A percentile compares a stretch with the other conserved stretches of the same genome.
Conservation (phyloP, 2,329 filamentous ascomycete species). For the Fusarium transvaalense region DNA sequence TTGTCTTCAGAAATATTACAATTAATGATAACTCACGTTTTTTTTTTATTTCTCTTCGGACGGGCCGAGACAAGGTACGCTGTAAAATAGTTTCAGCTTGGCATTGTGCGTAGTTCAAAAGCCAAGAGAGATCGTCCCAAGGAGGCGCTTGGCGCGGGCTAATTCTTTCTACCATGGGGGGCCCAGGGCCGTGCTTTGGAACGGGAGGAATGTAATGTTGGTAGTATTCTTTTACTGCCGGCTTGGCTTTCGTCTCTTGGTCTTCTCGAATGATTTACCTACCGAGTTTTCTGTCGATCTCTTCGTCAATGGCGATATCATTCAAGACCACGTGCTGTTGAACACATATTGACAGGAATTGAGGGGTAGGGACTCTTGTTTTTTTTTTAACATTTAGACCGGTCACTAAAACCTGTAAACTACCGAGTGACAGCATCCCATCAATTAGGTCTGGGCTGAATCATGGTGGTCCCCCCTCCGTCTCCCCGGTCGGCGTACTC, state of each 20-base stretch:
- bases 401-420: not conserved
- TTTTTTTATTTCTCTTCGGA: not conserved
- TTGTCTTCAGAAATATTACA: not conserved
- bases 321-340: not conserved
- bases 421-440: not conserved
- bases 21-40: not conserved
- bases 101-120: not conserved
- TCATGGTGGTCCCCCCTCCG: not conserved
- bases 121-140: not conserved
- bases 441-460: slow-evolving; percentile 1
- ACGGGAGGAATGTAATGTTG: not conserved
- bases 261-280: not conserved
- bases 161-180: not conserved
- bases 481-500: not conserved
- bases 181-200: not conserved
- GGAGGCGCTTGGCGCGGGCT: not conserved
- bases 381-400: not conserved
- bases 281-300: too few relatives aligned
- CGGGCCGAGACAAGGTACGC: not conserved
- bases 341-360: not conserved
- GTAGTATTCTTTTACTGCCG: not conserved
- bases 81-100: slow-evolving; percentile 3
- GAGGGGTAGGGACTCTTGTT: not conserved
- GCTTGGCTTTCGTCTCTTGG: not conserved
- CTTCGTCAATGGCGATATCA: not conserved